These are phyloP conservation scores for Collybia nuda DNA, from an alignment of 768 basidiomycete genomes.

Conservation along the genomic window DNA sequence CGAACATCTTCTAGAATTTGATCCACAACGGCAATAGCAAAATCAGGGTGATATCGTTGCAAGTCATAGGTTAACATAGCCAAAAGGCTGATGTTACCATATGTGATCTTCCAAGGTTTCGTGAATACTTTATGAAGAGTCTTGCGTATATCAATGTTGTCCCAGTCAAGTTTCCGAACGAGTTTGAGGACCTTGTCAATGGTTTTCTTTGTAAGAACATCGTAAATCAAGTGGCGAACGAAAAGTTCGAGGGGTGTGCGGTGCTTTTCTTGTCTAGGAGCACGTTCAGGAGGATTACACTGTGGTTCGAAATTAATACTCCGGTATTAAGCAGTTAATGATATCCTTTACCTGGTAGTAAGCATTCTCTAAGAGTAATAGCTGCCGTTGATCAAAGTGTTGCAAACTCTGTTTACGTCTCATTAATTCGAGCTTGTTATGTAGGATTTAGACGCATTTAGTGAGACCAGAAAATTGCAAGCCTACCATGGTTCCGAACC, in stretches of 20 bases:
- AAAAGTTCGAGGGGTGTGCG: constrained; percentile 89
- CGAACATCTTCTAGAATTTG: constrained; percentile 93
- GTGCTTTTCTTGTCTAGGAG: constrained; percentile 82
- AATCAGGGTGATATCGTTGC: constrained; percentile 89
- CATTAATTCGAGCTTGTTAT: constrained; percentile 78
- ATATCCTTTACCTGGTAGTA: constrained; percentile 79
- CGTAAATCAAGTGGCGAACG: constrained; percentile 92
- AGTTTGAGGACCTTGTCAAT: constrained; percentile 96
- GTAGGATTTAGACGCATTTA: not conserved
- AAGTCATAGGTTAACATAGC: constrained; percentile 96
- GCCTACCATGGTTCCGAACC: constrained; percentile 85
- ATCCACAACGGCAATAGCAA: constrained; percentile 86
- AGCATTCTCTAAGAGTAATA: constrained; percentile 91
- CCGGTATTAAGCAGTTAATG: no score
- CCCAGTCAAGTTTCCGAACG: constrained; percentile 94
- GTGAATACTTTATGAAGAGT: constrained; percentile 88
- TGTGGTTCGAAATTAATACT: constrained; percentile 26
- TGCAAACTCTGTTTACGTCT: constrained; percentile 90
- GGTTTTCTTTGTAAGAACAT: constrained; percentile 89
- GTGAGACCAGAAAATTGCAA: not conserved
- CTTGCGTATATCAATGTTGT: constrained; percentile 60
- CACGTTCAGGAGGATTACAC: constrained; percentile 97
- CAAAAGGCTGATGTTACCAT: constrained; percentile 81
- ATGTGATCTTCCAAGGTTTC: constrained; percentile 99
- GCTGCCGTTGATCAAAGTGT: constrained; percentile 90